Conservation (phyloP, 257 asterid species). For the Solanum ossicruentum region DNA sequence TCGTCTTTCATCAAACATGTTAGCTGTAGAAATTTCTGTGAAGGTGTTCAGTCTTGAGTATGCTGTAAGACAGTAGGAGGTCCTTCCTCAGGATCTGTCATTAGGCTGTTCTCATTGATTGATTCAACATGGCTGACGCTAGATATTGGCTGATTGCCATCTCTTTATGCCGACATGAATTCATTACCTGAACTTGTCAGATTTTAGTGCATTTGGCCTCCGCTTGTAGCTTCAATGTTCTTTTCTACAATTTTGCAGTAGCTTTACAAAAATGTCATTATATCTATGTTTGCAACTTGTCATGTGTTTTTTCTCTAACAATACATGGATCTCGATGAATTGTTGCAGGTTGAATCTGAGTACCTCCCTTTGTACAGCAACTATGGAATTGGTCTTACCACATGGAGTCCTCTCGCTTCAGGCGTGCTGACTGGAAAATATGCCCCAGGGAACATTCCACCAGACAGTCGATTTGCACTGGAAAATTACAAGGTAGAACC, state of each 20-base stretch:
- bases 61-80: background rate
- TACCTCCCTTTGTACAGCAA: conserved; percentile 65
- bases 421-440: conserved; percentile 95
- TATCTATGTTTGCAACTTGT: background rate
- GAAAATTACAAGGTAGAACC: conserved; percentile 81
- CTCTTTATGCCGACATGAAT: background rate
- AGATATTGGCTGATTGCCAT: background rate
- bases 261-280: background rate
- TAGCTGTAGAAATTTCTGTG: background rate
- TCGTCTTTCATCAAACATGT: background rate
- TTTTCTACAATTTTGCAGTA: background rate
- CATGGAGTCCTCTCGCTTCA: conserved; percentile 99
- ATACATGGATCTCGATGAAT: background rate
- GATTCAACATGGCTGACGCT: background rate
- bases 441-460: conserved; percentile 47
- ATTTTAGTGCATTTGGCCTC: background rate
- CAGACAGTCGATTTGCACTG: conserved; percentile 84
- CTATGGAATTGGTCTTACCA: conserved; percentile 90
- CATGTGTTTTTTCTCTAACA: background rate
- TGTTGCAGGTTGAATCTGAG: conserved; percentile 81
- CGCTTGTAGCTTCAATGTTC: background rate
- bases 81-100: background rate
- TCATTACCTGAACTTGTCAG: background rate
- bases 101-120: background rate
- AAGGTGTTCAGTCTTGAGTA: background rate